A percentile compares a stretch with the other conserved stretches of the same genome.
Evolutionary conservation across 768 basidiomycete genomes (phyloP).

Genomic region (Pulveroboletus sp.): DNA sequence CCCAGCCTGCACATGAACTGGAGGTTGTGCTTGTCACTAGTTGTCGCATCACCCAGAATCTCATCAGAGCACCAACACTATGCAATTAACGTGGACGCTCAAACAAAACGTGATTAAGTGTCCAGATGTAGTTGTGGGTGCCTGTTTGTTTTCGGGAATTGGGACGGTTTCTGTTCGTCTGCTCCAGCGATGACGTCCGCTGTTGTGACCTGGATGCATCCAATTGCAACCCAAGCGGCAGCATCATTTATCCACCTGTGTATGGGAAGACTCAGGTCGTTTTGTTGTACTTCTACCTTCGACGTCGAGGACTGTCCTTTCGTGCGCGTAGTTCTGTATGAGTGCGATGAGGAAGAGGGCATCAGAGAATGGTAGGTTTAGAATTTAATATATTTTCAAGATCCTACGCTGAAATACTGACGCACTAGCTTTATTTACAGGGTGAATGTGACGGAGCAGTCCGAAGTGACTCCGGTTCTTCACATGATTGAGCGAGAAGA

Average conservation of each 20-base stretch:
- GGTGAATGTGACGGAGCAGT: conserved; percentile 1
- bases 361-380: conserved; percentile 3
- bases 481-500: conserved; percentile 16
- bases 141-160: conserved; percentile 12
- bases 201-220: conserved; percentile 9
- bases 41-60: conserved; percentile 8
- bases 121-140: background rate
- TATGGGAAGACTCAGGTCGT: background rate
- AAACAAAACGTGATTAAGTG: conserved; percentile 4
- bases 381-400: background rate
- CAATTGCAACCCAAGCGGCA: background rate
- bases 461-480: conserved; percentile 9
- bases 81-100: background rate
- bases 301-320: conserved; percentile 12
- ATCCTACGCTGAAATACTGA: background rate
- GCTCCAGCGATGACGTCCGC: conserved; percentile 8
- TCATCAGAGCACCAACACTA: background rate
- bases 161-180: conserved; percentile 15
- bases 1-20: conserved; percentile 9
- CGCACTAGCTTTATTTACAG: background rate
- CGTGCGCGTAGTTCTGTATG: conserved; percentile 1
- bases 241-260: background rate
- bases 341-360: background rate
- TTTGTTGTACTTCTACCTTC: conserved; percentile 8
- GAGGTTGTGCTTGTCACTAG: conserved; percentile 11